phyloP scores from a whole-genome alignment of 306 rosid species.

The Cucurbita ficifolia region DNA sequence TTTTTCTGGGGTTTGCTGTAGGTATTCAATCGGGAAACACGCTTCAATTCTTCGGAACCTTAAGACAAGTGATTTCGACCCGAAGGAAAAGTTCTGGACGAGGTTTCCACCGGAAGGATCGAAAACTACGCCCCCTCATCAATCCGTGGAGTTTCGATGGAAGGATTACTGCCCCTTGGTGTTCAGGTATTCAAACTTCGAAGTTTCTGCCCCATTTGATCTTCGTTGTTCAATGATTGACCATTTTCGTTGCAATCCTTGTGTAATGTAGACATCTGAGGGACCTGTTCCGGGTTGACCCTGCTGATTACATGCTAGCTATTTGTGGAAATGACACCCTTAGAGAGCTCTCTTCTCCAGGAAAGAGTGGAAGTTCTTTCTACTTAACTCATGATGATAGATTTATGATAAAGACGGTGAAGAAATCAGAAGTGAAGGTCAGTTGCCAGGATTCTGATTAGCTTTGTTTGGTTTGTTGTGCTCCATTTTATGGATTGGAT shows the following conservation, averaged over 20 bases:
- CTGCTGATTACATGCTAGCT: conserved; percentile 93
- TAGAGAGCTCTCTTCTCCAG: conserved; percentile 91
- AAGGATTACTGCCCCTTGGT: conserved; percentile 96
- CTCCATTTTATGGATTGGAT: background rate
- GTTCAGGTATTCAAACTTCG: conserved; percentile 44
- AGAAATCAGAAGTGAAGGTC: conserved; percentile 97
- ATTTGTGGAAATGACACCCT: conserved; percentile 85
- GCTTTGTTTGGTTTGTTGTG: background rate
- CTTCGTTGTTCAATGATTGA: background rate
- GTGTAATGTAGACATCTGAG: conserved; percentile 44
- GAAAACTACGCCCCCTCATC: conserved; percentile 84
- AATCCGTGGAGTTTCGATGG: conserved; percentile 78
- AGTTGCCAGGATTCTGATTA: background rate
- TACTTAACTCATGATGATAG: conserved; percentile 92
- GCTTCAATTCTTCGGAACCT: conserved; percentile 45
- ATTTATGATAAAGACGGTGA: conserved; percentile 90
- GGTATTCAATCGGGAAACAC: conserved; percentile 83
- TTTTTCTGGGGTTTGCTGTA: conserved; percentile 7
- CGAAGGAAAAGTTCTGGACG: conserved; percentile 89
- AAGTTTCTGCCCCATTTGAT: background rate
- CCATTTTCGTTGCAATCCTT: background rate
- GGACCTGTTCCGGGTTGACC: conserved; percentile 73
- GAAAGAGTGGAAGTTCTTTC: conserved; percentile 90
- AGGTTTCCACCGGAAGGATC: conserved; percentile 89
- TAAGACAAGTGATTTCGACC: conserved; percentile 61